Percentiles rank a stretch among this genome's conserved stretches.
Conservation (phyloP, 768 basidiomycete genomes). For the Pleurotus citrinopileatus region DNA sequence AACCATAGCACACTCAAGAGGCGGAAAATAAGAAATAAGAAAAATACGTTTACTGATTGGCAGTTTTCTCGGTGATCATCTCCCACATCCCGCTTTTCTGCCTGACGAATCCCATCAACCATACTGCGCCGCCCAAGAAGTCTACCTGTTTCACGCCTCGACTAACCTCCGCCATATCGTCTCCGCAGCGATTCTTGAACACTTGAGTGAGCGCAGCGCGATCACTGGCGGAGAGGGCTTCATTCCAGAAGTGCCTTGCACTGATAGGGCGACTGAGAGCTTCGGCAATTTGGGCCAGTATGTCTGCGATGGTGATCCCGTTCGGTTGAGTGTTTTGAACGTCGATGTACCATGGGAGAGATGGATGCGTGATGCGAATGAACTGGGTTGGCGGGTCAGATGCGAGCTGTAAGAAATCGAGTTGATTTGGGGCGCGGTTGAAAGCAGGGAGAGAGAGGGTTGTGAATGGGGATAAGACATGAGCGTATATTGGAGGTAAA, state of each 20-base stretch:
- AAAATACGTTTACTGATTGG: slow-evolving; percentile 2
- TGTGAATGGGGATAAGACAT: slow-evolving; percentile 11
- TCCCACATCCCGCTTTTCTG: slow-evolving; percentile 44
- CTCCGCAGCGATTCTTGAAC: slow-evolving; percentile 34
- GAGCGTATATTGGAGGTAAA: slow-evolving; percentile 3
- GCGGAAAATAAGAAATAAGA: slow-evolving; percentile 3
- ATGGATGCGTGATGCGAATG: slow-evolving; percentile 44
- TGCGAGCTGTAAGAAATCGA: slow-evolving; percentile 38
- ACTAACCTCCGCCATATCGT: slow-evolving; percentile 22
- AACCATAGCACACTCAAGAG: background rate
- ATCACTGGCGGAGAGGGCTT: slow-evolving; percentile 36
- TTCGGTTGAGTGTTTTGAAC: slow-evolving; percentile 28
- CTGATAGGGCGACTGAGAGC: slow-evolving; percentile 33
- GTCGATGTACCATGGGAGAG: slow-evolving; percentile 51
- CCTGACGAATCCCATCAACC: slow-evolving; percentile 34
- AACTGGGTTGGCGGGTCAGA: slow-evolving; percentile 37
- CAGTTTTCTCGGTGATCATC: slow-evolving; percentile 18
- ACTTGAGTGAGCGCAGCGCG: slow-evolving; percentile 31
- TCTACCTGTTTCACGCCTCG: slow-evolving; percentile 44
- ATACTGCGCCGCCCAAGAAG: slow-evolving; percentile 36
- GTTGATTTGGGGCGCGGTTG: background rate
- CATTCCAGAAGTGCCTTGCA: slow-evolving; percentile 41
- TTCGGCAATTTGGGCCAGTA: slow-evolving; percentile 35
- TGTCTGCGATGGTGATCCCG: slow-evolving; percentile 42
- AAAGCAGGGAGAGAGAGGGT: slow-evolving; percentile 9